Evolutionary conservation across 495 filamentous ascomycete genomes (phyloP).

Genomic region (Rusavskia elegans): DNA sequence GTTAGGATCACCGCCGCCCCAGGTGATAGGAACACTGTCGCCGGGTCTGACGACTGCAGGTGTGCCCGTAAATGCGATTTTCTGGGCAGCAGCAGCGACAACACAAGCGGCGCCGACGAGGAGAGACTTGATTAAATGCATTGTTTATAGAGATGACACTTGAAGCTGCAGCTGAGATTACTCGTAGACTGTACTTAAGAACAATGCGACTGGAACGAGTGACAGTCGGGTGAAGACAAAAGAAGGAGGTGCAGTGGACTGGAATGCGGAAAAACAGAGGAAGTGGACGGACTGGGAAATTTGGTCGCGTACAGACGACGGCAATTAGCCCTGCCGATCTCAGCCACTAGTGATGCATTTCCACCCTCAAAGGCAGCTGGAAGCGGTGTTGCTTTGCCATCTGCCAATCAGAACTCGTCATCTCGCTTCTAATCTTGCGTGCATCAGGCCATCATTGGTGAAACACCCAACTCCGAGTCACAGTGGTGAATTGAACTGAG

Average conservation of each 20-base stretch:
- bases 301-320: too few relatives aligned
- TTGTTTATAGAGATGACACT: conserved; percentile 1
- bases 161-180: neutral
- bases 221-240: neutral
- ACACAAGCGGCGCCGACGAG: conserved; percentile 21
- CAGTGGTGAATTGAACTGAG: too few relatives aligned
- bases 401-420: too few relatives aligned
- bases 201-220: conserved; percentile 1
- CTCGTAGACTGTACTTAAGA: neutral
- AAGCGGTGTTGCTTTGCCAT: too few relatives aligned
- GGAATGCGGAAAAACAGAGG: neutral
- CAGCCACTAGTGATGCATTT: too few relatives aligned
- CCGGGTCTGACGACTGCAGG: conserved; percentile 25
- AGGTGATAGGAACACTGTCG: conserved; percentile 24
- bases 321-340: too few relatives aligned
- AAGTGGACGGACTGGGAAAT: neutral
- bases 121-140: conserved; percentile 20
- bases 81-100: conserved; percentile 17
- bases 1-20: conserved; percentile 22
- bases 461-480: too few relatives aligned
- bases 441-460: too few relatives aligned
- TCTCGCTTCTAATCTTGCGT: too few relatives aligned
- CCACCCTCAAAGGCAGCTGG: too few relatives aligned
- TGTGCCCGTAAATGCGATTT: conserved; percentile 27
- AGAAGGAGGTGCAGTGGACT: neutral